These are phyloP conservation scores for Hortiboletus campestris DNA, from an alignment of 768 basidiomycete genomes.

Conservation along the genomic window DNA sequence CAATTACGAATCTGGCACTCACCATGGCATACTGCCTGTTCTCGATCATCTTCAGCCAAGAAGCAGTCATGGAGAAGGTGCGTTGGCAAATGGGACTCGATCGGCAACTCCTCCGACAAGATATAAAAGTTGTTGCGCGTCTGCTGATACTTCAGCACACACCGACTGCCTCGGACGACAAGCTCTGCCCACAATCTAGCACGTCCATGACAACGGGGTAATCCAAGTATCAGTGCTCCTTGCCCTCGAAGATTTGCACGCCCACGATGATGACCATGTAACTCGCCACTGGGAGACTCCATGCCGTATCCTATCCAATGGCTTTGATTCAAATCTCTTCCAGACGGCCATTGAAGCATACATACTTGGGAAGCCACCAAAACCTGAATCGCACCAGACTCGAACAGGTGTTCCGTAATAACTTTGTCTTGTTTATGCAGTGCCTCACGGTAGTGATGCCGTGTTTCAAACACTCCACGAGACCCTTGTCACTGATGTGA, in stretches of 20 bases:
- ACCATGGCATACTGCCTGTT: conserved; percentile 98
- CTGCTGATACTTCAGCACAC: conserved; percentile 96
- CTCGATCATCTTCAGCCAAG: conserved; percentile 97
- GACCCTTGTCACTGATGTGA: conserved; percentile 69
- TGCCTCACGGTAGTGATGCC: conserved; percentile 95
- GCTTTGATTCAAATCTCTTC: neutral
- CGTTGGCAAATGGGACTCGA: conserved; percentile 91
- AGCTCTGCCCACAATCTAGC: conserved; percentile 96
- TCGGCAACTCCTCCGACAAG: conserved; percentile 93
- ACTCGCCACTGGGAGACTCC: conserved; percentile 90
- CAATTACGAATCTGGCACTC: neutral
- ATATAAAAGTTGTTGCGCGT: conserved; percentile 99
- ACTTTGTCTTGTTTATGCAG: conserved; percentile 88
- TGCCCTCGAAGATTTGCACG: conserved; percentile 95
- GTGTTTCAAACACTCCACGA: conserved; percentile 80
- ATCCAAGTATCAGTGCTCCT: conserved; percentile 96
- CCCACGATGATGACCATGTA: conserved; percentile 99
- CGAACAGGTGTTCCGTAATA: conserved; percentile 89
- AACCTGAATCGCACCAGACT: conserved; percentile 93
- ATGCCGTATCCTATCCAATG: conserved; percentile 77
- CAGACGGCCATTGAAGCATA: neutral
- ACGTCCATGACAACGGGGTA: conserved; percentile 99
- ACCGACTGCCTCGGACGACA: conserved; percentile 87
- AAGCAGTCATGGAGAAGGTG: conserved; percentile 95
- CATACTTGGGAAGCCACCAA: conserved; percentile 88